A percentile compares a stretch with the other conserved stretches of the same genome.
phyloP scores from a whole-genome alignment of 2,329 filamentous ascomycete species.

The Fusarium heterosporum region DNA sequence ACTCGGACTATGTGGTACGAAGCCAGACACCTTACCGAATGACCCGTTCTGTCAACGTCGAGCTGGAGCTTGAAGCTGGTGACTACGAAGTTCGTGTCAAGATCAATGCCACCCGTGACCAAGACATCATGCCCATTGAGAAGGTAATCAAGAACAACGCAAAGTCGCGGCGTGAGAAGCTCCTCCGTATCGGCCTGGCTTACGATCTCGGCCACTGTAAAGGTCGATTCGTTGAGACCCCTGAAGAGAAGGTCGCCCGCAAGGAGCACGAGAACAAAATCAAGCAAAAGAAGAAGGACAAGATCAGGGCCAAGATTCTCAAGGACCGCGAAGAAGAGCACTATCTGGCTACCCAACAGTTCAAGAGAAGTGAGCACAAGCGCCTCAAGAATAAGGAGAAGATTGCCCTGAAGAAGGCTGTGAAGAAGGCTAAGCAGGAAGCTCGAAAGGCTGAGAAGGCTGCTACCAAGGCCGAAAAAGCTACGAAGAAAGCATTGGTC shows the following conservation, averaged over 20 bases:
- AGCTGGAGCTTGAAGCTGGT: conserved; percentile 79
- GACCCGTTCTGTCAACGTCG: conserved; percentile 80
- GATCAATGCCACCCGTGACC: conserved; percentile 73
- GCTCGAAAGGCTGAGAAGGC: conserved; percentile 36
- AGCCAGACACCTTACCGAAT: conserved; percentile 68
- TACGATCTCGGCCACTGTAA: conserved; percentile 79
- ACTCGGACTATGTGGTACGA: conserved; percentile 66
- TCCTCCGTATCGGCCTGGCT: conserved; percentile 75
- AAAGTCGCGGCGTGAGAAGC: conserved; percentile 74
- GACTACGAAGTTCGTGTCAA: conserved; percentile 82
- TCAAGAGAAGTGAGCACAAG: conserved; percentile 49
- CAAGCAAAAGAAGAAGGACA: conserved; percentile 53
- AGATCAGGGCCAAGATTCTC: conserved; percentile 56
- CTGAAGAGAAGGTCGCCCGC: conserved; percentile 61
- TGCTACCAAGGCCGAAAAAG: conserved; percentile 32
- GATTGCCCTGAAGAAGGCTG: conserved; percentile 79
- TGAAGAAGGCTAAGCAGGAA: conserved; percentile 47
- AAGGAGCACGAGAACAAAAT: conserved; percentile 59
- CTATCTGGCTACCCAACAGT: conserved; percentile 54
- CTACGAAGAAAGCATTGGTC: conserved; percentile 12
- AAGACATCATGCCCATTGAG: conserved; percentile 66
- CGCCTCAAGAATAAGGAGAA: conserved; percentile 78
- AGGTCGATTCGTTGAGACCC: conserved; percentile 62
- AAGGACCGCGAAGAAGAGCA: conserved; percentile 54
- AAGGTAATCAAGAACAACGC: conserved; percentile 75